These are phyloP conservation scores for Hyaloscypha hepaticicola DNA, from an alignment of 495 filamentous ascomycete species.

Conservation along the genomic window DNA sequence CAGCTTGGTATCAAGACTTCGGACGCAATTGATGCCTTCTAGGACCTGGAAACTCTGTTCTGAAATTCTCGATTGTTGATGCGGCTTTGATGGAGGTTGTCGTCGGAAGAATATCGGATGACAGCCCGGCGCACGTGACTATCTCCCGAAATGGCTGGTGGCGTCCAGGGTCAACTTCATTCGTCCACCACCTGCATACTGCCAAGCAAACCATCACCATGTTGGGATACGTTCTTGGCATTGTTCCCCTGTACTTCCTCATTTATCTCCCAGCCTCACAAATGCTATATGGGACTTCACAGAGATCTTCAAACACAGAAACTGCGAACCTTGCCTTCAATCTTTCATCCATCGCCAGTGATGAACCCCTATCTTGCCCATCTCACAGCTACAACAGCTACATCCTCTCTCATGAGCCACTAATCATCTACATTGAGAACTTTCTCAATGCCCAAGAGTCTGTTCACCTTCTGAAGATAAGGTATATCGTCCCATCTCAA, in stretches of 20 bases:
- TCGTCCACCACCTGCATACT: not conserved
- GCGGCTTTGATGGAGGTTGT: not conserved
- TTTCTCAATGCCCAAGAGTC: slow-evolving; percentile 52
- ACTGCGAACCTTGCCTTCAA: slow-evolving; percentile 23
- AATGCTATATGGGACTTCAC: slow-evolving; percentile 15
- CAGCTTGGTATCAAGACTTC: not conserved
- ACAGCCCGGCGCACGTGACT: not conserved
- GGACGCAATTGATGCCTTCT: not conserved
- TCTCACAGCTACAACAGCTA: slow-evolving; percentile 27
- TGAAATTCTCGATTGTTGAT: not conserved
- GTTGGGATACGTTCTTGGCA: slow-evolving; percentile 29
- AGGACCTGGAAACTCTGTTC: not conserved
- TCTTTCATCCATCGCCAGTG: slow-evolving; percentile 23
- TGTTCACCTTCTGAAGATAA: slow-evolving; percentile 48
- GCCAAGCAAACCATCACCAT: slow-evolving; percentile 18
- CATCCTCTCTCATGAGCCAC: slow-evolving; percentile 49
- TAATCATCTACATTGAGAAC: slow-evolving; percentile 56
- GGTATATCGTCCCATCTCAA: slow-evolving; percentile 35
- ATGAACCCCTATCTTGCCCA: slow-evolving; percentile 29
- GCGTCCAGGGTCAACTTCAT: not conserved
- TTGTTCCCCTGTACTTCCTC: slow-evolving; percentile 29
- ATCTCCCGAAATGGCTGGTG: not conserved
- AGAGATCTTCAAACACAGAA: not conserved
- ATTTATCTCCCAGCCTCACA: slow-evolving; percentile 30
- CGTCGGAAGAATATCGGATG: not conserved